Evolutionary conservation across 108 stramenopile species (phyloP).

Genomic region (Pelagomonas calceolata): DNA sequence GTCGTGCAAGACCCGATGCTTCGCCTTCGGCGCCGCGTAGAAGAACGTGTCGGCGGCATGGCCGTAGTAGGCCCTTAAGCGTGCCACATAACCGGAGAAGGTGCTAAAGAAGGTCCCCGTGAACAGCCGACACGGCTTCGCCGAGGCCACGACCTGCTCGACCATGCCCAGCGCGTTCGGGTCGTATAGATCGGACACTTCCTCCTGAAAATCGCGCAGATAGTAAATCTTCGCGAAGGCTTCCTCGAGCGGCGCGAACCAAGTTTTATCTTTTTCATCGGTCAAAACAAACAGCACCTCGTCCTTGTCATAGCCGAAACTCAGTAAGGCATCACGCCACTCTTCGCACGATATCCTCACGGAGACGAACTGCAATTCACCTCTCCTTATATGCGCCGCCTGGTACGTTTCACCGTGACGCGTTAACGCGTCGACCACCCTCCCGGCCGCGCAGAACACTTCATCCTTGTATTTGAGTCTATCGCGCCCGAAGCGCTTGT

Average conservation of each 20-base stretch:
- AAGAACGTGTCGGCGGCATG: not conserved
- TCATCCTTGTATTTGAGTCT: constrained; percentile 62
- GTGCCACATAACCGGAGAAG: constrained; percentile 41
- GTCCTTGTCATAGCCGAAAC: not conserved
- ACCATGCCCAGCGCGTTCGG: constrained; percentile 53
- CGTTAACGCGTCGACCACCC: constrained; percentile 50
- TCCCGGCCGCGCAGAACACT: constrained; percentile 63
- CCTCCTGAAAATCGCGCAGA: constrained; percentile 41
- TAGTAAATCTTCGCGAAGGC: constrained; percentile 33
- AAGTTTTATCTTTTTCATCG: constrained; percentile 33
- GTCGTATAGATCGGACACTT: constrained; percentile 47
- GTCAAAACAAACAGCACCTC: constrained; percentile 36
- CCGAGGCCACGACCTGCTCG: constrained; percentile 36
- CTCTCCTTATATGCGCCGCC: constrained; percentile 67
- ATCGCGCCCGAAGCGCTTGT: constrained; percentile 48
- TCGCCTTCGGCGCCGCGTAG: not conserved
- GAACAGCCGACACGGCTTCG: constrained; percentile 32
- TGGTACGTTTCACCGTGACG: constrained; percentile 48
- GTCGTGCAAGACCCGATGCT: not conserved
- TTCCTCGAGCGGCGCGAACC: constrained; percentile 45
- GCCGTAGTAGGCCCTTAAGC: constrained; percentile 44
- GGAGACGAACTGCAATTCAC: constrained; percentile 54
- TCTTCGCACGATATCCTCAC: constrained; percentile 2
- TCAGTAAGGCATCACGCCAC: not conserved
- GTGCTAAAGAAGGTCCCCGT: constrained; percentile 46